Conservation (phyloP, 192 early-diverging fungal species). For the Backusella parvicylindrica region DNA sequence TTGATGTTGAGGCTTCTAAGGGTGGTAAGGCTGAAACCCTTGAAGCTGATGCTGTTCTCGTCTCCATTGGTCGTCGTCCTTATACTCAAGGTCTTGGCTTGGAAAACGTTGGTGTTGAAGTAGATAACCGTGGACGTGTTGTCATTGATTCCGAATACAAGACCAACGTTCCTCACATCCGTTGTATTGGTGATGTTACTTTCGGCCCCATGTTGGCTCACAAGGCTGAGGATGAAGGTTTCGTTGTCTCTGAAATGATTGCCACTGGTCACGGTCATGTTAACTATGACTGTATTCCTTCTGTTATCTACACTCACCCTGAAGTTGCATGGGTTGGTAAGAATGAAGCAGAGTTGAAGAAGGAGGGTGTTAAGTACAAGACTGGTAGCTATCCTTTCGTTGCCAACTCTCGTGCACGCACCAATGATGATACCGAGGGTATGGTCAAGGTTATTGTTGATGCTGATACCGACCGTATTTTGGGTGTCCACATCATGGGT, state of each 20-base stretch:
- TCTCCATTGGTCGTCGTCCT: conserved; percentile 94
- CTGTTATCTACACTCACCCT: conserved; percentile 97
- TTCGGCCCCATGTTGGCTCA: conserved; percentile 98
- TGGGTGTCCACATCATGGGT: conserved; percentile 98
- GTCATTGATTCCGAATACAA: conserved; percentile 81
- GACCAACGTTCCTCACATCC: conserved; percentile 84
- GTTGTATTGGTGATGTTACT: conserved; percentile 96
- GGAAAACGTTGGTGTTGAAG: conserved; percentile 86
- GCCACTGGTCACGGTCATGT: conserved; percentile 92
- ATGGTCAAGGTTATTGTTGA: conserved; percentile 96
- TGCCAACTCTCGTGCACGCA: conserved; percentile 97
- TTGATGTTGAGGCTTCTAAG: conserved; percentile 89
- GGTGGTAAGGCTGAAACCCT: conserved; percentile 76
- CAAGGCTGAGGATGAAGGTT: conserved; percentile 99
- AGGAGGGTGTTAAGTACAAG: conserved; percentile 81
- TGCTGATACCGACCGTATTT: conserved; percentile 90
- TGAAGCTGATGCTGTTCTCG: conserved; percentile 88
- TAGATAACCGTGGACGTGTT: conserved; percentile 86
- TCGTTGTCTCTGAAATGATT: conserved; percentile 94
- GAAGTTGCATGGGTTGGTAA: conserved; percentile 99
- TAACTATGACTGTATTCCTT: conserved; percentile 97
- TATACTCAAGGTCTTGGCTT: conserved; percentile 90
- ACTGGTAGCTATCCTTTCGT: conserved; percentile 92
- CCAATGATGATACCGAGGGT: conserved; percentile 92
- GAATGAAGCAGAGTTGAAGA: conserved; percentile 93